Base-by-base conservation (phyloP, 495 filamentous ascomycete genomes). In the Daldinia vernicosa region DNA sequence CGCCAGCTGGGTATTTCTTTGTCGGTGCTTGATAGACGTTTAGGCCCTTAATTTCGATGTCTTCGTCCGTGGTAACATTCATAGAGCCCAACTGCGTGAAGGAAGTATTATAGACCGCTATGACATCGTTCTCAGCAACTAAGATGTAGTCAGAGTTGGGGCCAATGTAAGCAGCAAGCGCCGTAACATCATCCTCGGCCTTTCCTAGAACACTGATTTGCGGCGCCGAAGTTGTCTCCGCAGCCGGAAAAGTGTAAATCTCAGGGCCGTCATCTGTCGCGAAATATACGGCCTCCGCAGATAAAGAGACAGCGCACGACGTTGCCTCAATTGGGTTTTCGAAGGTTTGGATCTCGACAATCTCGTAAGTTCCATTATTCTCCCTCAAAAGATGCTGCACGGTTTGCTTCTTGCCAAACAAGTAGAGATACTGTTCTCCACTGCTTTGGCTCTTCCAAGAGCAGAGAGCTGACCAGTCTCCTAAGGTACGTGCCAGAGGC, bases 401-500 rank as follows among this genome's bases (percentile, higher is more conserved):
- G 17, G 70, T 58, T 40, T 67, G 57, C 7, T 54, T 70, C 52
- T 79, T 77, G 12, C 77, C 76, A 32, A 79, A 79, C 30, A 76
- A 58, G 66, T 74, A 79, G 11, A 80, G 53, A 50, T 79, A 79
- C n/a, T 78, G 75, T 26, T 79, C 67, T 22, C 67, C 72, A 17
- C 69, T 72, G 27, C 17, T 66, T 56, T 63, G 66, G 28, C 71
- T 75, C 60, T 60, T 74, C 77, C 72, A 79, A 40, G 69, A 45
- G 59, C 78, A 80, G 45, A 77, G 74, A 5, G 75, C 78, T 35
- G 76, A 75, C 66, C 75, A 79, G 60, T 79, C 78, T 0, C 77
- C 76, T 47, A 75, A 60, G 19, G 75, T 71, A 33, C 61, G 76
- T 39, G 72, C 26, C 5, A 72, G 40, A 26, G 77, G 63, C 35